Evolutionary conservation across 2,329 filamentous ascomycete genomes (phyloP), one percentile per base, ranked within the genome.

Genomic region (Pseudocercospora cruenta): DNA sequence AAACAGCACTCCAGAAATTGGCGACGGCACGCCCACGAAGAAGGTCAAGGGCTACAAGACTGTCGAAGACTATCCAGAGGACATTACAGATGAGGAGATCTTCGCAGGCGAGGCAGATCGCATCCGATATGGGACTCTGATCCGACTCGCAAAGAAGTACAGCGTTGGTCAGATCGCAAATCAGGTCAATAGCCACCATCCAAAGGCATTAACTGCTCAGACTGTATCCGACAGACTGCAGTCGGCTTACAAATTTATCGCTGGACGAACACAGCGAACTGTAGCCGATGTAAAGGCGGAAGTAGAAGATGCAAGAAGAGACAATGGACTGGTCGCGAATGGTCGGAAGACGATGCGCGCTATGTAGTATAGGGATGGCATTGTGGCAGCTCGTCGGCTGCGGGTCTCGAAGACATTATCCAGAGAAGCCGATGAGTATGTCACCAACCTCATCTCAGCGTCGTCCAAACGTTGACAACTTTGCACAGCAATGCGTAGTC

Each of bases 41-140:
- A 58, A 58, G 16, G 55, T 62, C 19, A 62, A 62, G 31, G 47
- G 60, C 49, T 54, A 51, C 43, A 62, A 54, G 19, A 43, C 28
- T 9, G 49, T 62, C 8, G 60, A 39, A 31, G 26, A 51, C 26
- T 62, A 62, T 24, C 24, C 49, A 24, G 33, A 36, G 14, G 47
- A 54, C 16, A 39, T 51, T n/a, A 14, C n/a, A 4, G 49, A 54
- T n/a, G 60, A 60, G 21, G 64, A 66, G 36, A 66, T 66, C 14
- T 66, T 66, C 8, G 53, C 60, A 1, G 60, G 55, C 14, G 60
- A 63, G 9, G n/a, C 51, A 1, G 28, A 60, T 3, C 64, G 54
- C 16, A 51, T 66, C 19, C 33, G 49, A 16, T 61, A 54, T 57
- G 31, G 39, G 8, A 63, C 39, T 4, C 22, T 66, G 31, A 60